phyloP scores from a whole-genome alignment of 192 early-diverging fungal genomes.

The Backusella luteola region DNA sequence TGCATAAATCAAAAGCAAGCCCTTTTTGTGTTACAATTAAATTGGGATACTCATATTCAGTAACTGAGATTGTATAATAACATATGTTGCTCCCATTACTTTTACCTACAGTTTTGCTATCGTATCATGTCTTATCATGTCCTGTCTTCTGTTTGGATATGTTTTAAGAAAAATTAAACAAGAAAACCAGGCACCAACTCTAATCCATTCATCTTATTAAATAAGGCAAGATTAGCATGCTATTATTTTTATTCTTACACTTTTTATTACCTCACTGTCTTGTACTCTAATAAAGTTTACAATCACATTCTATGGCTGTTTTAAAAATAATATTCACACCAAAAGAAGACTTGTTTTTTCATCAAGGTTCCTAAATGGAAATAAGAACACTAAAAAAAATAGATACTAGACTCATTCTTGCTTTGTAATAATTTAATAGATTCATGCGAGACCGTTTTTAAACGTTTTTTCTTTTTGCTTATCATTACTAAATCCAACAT shows the following conservation, averaged over 20 bases:
- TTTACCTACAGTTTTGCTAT: background rate
- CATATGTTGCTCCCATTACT: background rate
- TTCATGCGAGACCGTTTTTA: background rate
- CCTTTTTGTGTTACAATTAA: background rate
- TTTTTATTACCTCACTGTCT: background rate
- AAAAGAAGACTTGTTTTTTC: background rate
- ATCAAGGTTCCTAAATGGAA: background rate
- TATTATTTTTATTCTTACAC: no score
- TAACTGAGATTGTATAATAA: background rate
- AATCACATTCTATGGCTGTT: background rate
- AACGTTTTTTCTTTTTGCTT: background rate
- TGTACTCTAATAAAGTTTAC: background rate
- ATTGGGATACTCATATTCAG: background rate
- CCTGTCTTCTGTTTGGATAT: background rate
- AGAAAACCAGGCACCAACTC: background rate
- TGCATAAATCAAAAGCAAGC: background rate
- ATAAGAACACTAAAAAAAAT: background rate
- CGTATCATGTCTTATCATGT: background rate
- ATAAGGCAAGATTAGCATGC: no score
- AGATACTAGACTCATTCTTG: background rate
- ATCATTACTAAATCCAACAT: slow-evolving; percentile 3
- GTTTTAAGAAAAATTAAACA: background rate
- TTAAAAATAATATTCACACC: background rate
- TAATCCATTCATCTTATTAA: no score
- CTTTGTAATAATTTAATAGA: slow-evolving; percentile 2